Conservation (phyloP, 2,329 filamentous ascomycete genomes). For the Bimuria novae-zelandiae region DNA sequence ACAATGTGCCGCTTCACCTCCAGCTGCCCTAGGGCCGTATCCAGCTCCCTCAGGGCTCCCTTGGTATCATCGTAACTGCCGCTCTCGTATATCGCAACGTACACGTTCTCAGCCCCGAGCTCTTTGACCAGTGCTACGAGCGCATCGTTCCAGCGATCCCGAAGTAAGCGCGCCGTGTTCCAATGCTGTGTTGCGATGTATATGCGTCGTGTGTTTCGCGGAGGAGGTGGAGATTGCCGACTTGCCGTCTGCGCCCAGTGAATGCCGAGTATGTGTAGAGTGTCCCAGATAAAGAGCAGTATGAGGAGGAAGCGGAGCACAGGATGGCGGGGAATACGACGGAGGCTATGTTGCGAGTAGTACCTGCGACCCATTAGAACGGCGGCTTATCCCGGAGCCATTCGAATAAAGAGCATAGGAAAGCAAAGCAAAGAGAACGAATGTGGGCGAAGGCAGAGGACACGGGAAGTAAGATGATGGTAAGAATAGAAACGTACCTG, state of each 20-base stretch:
- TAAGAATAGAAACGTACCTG: too few species aligned
- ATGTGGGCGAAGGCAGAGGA: too few species aligned
- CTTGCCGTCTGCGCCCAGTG: constrained; percentile 22
- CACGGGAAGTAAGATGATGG: too few species aligned
- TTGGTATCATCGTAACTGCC: constrained; percentile 73
- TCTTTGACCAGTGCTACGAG: constrained; percentile 61
- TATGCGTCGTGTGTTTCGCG: constrained; percentile 47
- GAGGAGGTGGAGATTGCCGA: constrained; percentile 15
- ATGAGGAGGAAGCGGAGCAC: constrained; percentile 24
- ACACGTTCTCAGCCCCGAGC: constrained; percentile 68
- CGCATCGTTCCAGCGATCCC: constrained; percentile 65
- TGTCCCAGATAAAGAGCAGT: constrained; percentile 27
- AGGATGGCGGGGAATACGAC: constrained; percentile 25
- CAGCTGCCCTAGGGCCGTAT: constrained; percentile 56
- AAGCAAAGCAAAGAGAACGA: too few species aligned
- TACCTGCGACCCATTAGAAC: constrained; percentile 21
- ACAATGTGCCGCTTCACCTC: constrained; percentile 61
- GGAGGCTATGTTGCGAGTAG: constrained; percentile 21
- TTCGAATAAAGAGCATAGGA: too few species aligned
- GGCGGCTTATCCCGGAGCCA: too few species aligned
- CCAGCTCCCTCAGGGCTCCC: constrained; percentile 61
- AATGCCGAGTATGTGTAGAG: constrained; percentile 24
- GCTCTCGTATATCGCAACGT: constrained; percentile 69
- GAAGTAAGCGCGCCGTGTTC: constrained; percentile 66
- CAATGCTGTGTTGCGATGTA: constrained; percentile 74